phyloP scores from a whole-genome alignment of 805 yeast genomes.

The Sungouiella thailandica region DNA sequence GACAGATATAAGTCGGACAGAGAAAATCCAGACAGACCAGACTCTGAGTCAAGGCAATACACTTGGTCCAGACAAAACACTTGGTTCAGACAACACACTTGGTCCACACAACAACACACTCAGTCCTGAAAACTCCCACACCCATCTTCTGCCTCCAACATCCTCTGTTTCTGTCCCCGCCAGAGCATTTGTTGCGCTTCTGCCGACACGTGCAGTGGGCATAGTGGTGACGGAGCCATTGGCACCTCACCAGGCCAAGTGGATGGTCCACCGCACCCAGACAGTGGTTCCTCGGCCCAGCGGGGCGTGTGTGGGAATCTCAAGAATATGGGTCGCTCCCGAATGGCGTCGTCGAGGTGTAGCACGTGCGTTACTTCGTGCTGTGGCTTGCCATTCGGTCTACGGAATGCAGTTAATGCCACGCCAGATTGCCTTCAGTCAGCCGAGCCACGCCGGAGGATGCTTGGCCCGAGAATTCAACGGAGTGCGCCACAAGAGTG shows the following conservation, averaged over 20 bases:
- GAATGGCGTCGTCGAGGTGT: slow-evolving; percentile 47
- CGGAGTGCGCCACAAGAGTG: slow-evolving; percentile 50
- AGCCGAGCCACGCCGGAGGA: slow-evolving; percentile 64
- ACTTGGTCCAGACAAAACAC: too few relatives aligned
- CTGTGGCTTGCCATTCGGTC: slow-evolving; percentile 40
- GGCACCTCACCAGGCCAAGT: slow-evolving; percentile 34
- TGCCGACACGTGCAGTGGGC: slow-evolving; percentile 47
- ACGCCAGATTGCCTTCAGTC: slow-evolving; percentile 60
- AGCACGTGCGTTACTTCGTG: slow-evolving; percentile 40
- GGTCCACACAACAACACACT: too few relatives aligned
- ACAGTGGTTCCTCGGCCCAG: slow-evolving; percentile 47
- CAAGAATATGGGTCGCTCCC: slow-evolving; percentile 41
- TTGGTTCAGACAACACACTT: too few relatives aligned
- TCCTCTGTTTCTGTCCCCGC: slow-evolving; percentile 4
- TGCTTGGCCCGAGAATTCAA: slow-evolving; percentile 52
- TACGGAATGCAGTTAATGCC: slow-evolving; percentile 45
- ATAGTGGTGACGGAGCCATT: slow-evolving; percentile 49
- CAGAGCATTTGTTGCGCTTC: slow-evolving; percentile 46
- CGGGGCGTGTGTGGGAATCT: slow-evolving; percentile 36
- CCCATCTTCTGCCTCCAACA: not conserved
- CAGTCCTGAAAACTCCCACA: too few relatives aligned
- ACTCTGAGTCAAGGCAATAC: too few relatives aligned
- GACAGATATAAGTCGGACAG: too few relatives aligned
- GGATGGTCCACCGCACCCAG: slow-evolving; percentile 58
- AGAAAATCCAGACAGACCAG: too few relatives aligned